Evolutionary conservation across 202 grass and related monocot species (phyloP), one percentile per base, ranked within the genome.

Genomic region (Carex arenaria): DNA sequence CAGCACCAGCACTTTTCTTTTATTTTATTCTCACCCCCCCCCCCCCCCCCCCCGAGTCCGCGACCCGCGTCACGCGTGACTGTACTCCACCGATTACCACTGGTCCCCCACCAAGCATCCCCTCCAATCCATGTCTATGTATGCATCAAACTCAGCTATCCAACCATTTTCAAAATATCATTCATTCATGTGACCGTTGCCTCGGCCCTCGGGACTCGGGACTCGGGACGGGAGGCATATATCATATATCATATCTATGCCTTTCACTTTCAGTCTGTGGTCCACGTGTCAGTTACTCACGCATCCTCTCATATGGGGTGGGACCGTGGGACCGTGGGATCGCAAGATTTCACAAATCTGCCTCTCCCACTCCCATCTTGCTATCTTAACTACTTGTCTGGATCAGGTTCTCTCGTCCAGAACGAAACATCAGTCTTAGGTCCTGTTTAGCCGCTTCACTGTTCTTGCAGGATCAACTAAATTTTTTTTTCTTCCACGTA

Each of bases 131-230:
- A 12, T 43, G 11, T 45, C 3, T 4, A 12, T 43, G 11, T 45
- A 71, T 59, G 67, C 0, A 71, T 42, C 3, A 12, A 71, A 38
- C 20, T 38, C 28, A 69, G 38, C 34, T 28, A 69, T 69, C 34
- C 8, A 38, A 38, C 34, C 5, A 40, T 36, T 49, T 49, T 49
- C 10, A 49, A 49, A 49, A 11, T 3, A 26, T 26, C 26, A 49
- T 49, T 49, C 10, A 49, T 49, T 49, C 45, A 49, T 19, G 54
- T 82, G 80, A 82, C 80, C 60, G 62, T 69, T 82, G 42, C 64
- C 11, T 55, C 20, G n/a, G n/a, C n/a, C 26, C 26, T 26, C 26
- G 26, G 26, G 26, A 26, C 26, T 26, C n/a, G n/a, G n/a, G n/a
- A n/a, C n/a, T n/a, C n/a, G n/a, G n/a, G n/a, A n/a, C n/a, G n/a